Base-by-base conservation (phyloP, 1,284 basidiomycete genomes). In the Cryptococcus neoformans region DNA sequence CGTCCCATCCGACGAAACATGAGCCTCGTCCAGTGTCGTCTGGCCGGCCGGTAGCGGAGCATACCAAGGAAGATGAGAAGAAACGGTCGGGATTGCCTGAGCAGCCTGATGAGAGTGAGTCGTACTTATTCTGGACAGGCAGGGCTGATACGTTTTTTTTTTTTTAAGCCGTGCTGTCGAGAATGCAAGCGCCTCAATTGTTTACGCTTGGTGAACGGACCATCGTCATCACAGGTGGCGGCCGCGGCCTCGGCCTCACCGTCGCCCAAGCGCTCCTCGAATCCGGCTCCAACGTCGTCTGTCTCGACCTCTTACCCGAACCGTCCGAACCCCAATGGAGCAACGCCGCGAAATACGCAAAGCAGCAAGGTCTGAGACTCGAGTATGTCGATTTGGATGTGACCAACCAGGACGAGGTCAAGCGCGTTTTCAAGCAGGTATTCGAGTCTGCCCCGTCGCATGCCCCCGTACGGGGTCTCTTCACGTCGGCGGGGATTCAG, bases 181-280 rank as follows among this genome's bases (percentile, higher is more conserved):
- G 51, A 3, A 40, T 62, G 11, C 17, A 47, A 6, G 54, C 64
- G 2, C 62, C 57, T 3, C 44, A 63, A n/a, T 59, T 72, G 4
- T 91, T 92, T 78, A 82, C 84, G 9, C 82, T 92, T 44, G 79
- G 78, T n/a, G 86, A 85, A 65, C 84, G 87, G 28, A 87, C 89
- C 12, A 86, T 83, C 39, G 80, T 92, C 58, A 84, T 91, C 45
- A 88, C 89, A 0, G 89, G 89, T 10, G 90, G 81, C 2, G 89
- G 88, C 65, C 82, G 90, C 49, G 90, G 90, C 2, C 82, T 92
- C 9, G 90, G 90, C 3, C 82, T 92, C 44, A 88, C 90, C 76
- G 87, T 89, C 83, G 88, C 88, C 36, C 80, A 90, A 56, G 84
- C 86, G 4, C 78, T 90, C 41, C 82, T 85, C 44, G 90, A 93